These are phyloP conservation scores for Kazachstania viticola DNA, from an alignment of 805 yeast species.

Conservation along the genomic window DNA sequence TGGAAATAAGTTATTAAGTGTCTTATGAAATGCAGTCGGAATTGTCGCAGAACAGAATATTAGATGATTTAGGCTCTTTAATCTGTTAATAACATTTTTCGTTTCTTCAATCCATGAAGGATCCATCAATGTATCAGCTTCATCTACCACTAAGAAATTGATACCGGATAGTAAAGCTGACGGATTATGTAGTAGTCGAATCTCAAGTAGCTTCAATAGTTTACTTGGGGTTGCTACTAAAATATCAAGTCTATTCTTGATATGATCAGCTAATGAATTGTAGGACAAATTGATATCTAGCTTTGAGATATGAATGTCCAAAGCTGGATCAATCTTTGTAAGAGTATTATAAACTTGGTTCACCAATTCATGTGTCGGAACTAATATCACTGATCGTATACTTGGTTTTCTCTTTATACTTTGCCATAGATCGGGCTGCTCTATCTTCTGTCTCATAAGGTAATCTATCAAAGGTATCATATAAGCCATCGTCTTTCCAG, in stretches of 20 bases:
- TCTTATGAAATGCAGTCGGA: constrained; percentile 61
- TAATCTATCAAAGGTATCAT: constrained; percentile 63
- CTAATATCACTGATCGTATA: constrained; percentile 61
- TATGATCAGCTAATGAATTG: constrained; percentile 36
- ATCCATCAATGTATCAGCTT: constrained; percentile 88
- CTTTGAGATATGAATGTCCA: constrained; percentile 38
- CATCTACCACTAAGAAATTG: constrained; percentile 67
- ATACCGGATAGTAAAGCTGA: constrained; percentile 35
- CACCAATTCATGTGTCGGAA: constrained; percentile 85
- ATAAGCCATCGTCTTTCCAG: constrained; percentile 93
- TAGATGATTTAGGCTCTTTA: constrained; percentile 47
- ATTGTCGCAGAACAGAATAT: constrained; percentile 86
- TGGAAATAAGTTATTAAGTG: constrained; percentile 52
- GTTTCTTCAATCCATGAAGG: constrained; percentile 65
- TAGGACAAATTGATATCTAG: constrained; percentile 57
- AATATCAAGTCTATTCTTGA: constrained; percentile 54
- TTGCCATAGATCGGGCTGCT: constrained; percentile 26
- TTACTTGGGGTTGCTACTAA: constrained; percentile 81
- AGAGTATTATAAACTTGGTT: constrained; percentile 54
- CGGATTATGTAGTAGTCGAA: constrained; percentile 27
- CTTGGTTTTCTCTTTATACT: constrained; percentile 29
- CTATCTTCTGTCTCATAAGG: constrained; percentile 45
- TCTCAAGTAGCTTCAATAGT: constrained; percentile 30
- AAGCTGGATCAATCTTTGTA: constrained; percentile 19
- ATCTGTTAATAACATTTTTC: constrained; percentile 36